Evolutionary conservation across 2,329 filamentous ascomycete species (phyloP).

Genomic region (Ophiognomonia clavigignenti-juglandacearum): DNA sequence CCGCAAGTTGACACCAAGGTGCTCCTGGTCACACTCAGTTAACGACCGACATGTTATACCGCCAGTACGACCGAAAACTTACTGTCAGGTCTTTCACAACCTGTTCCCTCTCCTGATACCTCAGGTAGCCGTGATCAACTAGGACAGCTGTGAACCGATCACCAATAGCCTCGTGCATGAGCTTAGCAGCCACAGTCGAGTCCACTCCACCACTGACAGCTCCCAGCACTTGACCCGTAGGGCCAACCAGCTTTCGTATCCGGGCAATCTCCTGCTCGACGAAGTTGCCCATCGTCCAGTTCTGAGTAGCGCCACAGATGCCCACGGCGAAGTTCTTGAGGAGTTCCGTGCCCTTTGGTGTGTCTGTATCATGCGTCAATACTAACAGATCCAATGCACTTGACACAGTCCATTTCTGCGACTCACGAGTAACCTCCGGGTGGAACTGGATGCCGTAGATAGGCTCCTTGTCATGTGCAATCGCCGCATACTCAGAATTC

Average conservation of each 20-base stretch:
- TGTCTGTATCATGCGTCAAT: conserved; percentile 3
- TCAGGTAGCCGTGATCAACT: conserved; percentile 78
- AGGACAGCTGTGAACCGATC: conserved; percentile 62
- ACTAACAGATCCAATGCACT: too few relatives aligned
- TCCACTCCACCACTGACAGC: conserved; percentile 71
- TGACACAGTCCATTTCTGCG: not conserved
- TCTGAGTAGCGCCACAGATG: conserved; percentile 70
- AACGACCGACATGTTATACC: not conserved
- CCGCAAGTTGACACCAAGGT: conserved; percentile 86
- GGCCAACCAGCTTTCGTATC: conserved; percentile 78
- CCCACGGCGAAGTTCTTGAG: conserved; percentile 78
- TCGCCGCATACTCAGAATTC: conserved; percentile 76
- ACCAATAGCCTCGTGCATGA: conserved; percentile 86
- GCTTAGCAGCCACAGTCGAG: conserved; percentile 77
- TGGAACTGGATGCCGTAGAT: conserved; percentile 87
- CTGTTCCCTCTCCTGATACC: conserved; percentile 75
- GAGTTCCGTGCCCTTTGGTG: conserved; percentile 59
- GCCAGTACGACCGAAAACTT: conserved; percentile 3
- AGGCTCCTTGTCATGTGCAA: conserved; percentile 64
- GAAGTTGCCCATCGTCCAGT: conserved; percentile 87
- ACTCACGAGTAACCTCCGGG: conserved; percentile 58
- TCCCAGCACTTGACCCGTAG: conserved; percentile 67
- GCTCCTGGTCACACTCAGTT: conserved; percentile 39
- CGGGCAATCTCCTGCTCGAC: conserved; percentile 72
- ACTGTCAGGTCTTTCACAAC: conserved; percentile 57